Conservation (phyloP, 768 basidiomycete genomes). For the Agaricus subrufescens region DNA sequence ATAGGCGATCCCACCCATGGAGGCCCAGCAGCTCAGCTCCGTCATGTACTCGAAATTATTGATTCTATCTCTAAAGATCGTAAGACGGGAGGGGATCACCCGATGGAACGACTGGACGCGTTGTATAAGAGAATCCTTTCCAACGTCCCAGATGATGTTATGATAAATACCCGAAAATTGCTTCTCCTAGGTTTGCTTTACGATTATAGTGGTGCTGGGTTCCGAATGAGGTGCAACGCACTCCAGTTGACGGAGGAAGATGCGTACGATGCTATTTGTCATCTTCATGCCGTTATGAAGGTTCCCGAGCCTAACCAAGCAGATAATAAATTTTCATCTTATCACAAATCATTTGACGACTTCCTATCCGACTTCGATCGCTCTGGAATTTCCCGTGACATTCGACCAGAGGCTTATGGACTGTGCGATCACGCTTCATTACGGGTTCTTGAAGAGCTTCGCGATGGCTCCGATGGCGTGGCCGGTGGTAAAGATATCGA, state of each 20-base stretch:
- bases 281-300: background rate
- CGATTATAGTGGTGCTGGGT: too few species aligned
- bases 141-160: background rate
- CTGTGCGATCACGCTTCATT: too few species aligned
- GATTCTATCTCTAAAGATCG: too few species aligned
- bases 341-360: background rate
- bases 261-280: background rate
- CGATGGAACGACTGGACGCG: background rate
- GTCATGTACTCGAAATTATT: background rate
- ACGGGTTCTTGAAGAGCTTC: too few species aligned
- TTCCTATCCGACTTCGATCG: background rate
- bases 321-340: background rate
- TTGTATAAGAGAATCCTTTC: background rate
- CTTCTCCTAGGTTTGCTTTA: background rate
- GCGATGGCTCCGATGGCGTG: too few species aligned
- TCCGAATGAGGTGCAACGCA: background rate
- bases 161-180: background rate
- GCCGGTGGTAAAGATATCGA: too few species aligned
- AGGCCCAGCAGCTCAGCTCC: background rate
- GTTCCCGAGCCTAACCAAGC: background rate
- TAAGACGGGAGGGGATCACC: too few species aligned
- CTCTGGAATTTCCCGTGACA: background rate
- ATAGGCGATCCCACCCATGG: conserved; percentile 10
- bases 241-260: background rate
- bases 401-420: background rate